Evolutionary conservation across 768 basidiomycete species (phyloP), one percentile per base, ranked within the genome.

Genomic region (Suillus weaverae): DNA sequence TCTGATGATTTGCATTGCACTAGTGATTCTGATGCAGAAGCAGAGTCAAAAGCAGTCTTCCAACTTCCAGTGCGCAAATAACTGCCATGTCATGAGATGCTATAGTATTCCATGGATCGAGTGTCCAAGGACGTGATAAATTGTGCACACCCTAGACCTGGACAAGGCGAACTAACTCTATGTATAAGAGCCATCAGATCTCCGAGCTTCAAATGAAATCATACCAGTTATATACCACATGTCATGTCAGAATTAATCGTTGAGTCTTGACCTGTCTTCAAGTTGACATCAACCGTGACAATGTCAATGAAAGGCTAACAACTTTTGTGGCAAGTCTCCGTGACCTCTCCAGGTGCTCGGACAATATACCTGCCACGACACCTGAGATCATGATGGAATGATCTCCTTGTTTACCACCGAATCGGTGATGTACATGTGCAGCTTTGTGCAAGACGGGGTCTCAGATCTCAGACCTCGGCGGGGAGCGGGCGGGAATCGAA

Each of bases 401-500:
- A 46, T 3, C 10, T 46, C 44, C 10, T n/a, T 33, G 50, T 10
- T 44, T 32, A 18, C 30, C 16, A 9, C 16, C 4, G 26, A 51
- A 30, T 51, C 18, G 6, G 20, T 33, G 50, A 51, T 48, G 14
- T 51, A 18, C 20, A 32, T 26, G 4, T 16, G 18, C 56, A 26
- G 20, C 20, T 56, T 22, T 22, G 32, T 22, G 22, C 18, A 35
- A 32, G 44, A 46, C 10, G 22, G 36, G 30, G 26, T n/a, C n/a
- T n/a, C n/a, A n/a, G n/a, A 2, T 43, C 51, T 11, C 51, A 18
- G 14, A 50, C 4, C 8, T 38, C 62, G 38, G 63, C 53, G 13
- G 26, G 22, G 14, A 36, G 54, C 61, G 38, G 35, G 38, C 67
- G 67, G 67, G 60, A 33, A 22, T 36, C 22, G 1, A 62, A 67